phyloP scores from a whole-genome alignment of 371 early-diverging fungal species.

The Smittium culicis region DNA sequence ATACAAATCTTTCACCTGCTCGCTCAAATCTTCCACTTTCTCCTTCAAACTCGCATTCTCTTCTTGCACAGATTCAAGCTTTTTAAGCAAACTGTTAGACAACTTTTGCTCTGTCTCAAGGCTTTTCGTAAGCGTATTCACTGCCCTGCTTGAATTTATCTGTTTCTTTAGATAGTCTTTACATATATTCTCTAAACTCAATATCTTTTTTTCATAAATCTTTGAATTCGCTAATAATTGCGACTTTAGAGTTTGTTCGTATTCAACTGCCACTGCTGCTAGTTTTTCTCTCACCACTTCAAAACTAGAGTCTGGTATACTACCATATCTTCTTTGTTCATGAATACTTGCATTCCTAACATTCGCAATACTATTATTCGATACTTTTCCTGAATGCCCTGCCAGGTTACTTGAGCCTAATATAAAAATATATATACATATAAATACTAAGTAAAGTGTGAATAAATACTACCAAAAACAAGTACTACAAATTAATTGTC shows the following conservation, averaged over 20 bases:
- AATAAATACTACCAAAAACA: no score
- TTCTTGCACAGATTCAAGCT: constrained; percentile 1
- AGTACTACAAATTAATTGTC: no score
- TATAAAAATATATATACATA: no score
- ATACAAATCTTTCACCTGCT: constrained; percentile 7
- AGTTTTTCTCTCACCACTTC: constrained; percentile 43
- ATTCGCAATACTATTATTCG: no score
- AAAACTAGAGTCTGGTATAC: background rate
- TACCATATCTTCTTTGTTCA: constrained; percentile 8
- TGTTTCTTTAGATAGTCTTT: background rate
- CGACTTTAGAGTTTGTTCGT: constrained; percentile 54
- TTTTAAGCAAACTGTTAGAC: background rate
- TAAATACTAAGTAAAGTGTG: no score
- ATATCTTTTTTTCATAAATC: constrained; percentile 50
- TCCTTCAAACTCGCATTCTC: background rate
- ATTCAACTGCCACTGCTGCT: constrained; percentile 59
- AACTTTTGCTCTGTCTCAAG: background rate
- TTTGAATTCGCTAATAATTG: constrained; percentile 74
- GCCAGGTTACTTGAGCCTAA: no score
- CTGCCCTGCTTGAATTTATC: constrained; percentile 1
- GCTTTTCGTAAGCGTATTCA: background rate
- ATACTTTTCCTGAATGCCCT: no score
- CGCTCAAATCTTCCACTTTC: background rate
- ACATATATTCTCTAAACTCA: constrained; percentile 6
- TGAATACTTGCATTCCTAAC: constrained; percentile 12